Base-by-base conservation (phyloP, 495 filamentous ascomycete genomes). In the Bryoglossum gracile region DNA sequence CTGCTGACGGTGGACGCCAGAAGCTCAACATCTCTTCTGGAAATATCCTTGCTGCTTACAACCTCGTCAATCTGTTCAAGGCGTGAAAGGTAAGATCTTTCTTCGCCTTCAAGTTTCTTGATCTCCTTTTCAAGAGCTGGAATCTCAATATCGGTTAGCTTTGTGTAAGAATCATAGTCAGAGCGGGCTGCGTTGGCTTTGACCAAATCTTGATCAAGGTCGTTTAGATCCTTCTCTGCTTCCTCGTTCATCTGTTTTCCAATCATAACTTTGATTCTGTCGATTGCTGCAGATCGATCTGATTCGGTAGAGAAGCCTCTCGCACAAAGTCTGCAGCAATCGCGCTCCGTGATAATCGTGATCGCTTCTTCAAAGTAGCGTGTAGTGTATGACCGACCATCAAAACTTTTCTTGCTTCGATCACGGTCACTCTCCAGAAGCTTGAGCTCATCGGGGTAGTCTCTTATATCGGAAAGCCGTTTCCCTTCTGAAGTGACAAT, bases 41-140 rank as follows among this genome's bases (percentile, higher is more conserved):
- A 77, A 21, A 83, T 75, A 37, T 76, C 69, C 19, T 69, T 77
- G 41, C 85, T 74, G 40, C 72, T 73, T 55, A 95, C 82, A 28
- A 70, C 60, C 9, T 70, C 74, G 56, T 95, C 91, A 53, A 88
- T 77, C 18, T 80, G 69, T 56, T 96, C 88, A 6, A 92, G 67
- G 37, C 80, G 71, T 24, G 70, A 71, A 41, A 89, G 65, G 36
- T 91, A 68, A 28, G 64, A 61, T 32, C 76, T 77, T 34, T 77
- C 79, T 56, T 82, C 73, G 8, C 57, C 58, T 56, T 75, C 70
- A 40, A 73, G 63, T 8, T 71, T 63, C 26, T 70, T 64, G 16
- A 84, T 69, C 39, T 91, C 83, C 22, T 76, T 71, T 47, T 78
- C 70, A 3, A 89, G 54, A 0, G 69, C 66, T 2, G 86, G 90